Evolutionary conservation across 2,329 filamentous ascomycete genomes (phyloP).

Genomic region (Monosporascus ibericus): DNA sequence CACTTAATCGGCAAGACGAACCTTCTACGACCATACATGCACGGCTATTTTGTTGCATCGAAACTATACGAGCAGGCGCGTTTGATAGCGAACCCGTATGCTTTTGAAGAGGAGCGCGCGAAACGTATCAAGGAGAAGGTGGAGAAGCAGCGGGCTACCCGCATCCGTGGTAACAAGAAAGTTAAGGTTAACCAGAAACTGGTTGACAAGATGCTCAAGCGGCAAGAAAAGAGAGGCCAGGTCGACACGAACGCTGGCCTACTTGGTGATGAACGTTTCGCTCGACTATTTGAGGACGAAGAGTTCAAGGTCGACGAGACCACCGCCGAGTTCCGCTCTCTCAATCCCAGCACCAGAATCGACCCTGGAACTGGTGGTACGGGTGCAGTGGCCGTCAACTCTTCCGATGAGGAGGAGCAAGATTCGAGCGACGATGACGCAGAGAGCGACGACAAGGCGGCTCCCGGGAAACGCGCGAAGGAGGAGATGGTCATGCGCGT

Average conservation of each 20-base stretch:
- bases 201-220: constrained; percentile 67
- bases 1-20: constrained; percentile 89
- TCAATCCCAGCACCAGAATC: constrained; percentile 80
- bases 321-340: constrained; percentile 76
- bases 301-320: constrained; percentile 90
- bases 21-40: constrained; percentile 92
- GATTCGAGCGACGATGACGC: constrained; percentile 25
- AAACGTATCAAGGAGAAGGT: constrained; percentile 94
- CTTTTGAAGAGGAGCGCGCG: constrained; percentile 85
- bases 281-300: constrained; percentile 82
- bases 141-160: constrained; percentile 90
- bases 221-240: constrained; percentile 53
- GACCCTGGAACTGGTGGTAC: constrained; percentile 24
- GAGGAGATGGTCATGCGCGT: constrained; percentile 57
- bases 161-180: constrained; percentile 93
- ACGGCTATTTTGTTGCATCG: constrained; percentile 95
- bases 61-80: constrained; percentile 92
- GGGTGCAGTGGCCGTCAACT: constrained; percentile 28
- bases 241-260: constrained; percentile 58
- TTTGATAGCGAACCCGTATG: constrained; percentile 86
- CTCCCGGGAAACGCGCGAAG: constrained; percentile 12
- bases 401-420: constrained; percentile 42
- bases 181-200: constrained; percentile 90
- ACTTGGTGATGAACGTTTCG: constrained; percentile 81
- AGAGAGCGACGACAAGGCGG: constrained; percentile 32